A percentile compares a stretch with the other conserved stretches of the same genome.
Evolutionary conservation across 257 asterid genomes (phyloP).

Genomic region (Solanum chaucha): DNA sequence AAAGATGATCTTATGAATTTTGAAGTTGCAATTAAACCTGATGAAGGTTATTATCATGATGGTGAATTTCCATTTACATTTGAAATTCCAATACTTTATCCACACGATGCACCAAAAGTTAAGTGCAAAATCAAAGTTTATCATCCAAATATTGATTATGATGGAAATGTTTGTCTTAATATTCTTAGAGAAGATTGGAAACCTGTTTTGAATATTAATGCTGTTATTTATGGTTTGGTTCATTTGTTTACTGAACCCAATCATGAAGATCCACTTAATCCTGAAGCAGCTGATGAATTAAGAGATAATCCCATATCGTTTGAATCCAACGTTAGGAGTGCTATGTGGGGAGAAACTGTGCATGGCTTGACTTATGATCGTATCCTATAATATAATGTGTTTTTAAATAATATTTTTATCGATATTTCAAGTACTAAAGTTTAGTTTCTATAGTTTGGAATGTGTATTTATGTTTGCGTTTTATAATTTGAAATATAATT

Average conservation of each 20-base stretch:
- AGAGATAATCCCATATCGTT: neutral
- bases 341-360: neutral
- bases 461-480: too few relatives aligned
- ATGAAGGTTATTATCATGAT: slow-evolving; percentile 73
- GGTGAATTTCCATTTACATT: slow-evolving; percentile 76
- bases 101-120: slow-evolving; percentile 94
- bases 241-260: slow-evolving; percentile 92
- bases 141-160: slow-evolving; percentile 90
- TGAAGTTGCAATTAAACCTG: slow-evolving; percentile 79
- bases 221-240: slow-evolving; percentile 71
- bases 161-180: slow-evolving; percentile 93
- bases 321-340: neutral
- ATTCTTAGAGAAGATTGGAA: slow-evolving; percentile 98
- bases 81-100: slow-evolving; percentile 75
- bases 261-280: slow-evolving; percentile 60
- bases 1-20: slow-evolving; percentile 91
- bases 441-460: too few relatives aligned
- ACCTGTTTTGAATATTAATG: slow-evolving; percentile 83
- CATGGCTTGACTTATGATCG: neutral
- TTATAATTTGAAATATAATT: too few relatives aligned
- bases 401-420: too few relatives aligned
- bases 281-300: neutral
- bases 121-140: slow-evolving; percentile 94
- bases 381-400: neutral
- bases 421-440: too few relatives aligned